Base-by-base conservation (phyloP, 441 rosid genomes). In the Gossypium laxum region DNA sequence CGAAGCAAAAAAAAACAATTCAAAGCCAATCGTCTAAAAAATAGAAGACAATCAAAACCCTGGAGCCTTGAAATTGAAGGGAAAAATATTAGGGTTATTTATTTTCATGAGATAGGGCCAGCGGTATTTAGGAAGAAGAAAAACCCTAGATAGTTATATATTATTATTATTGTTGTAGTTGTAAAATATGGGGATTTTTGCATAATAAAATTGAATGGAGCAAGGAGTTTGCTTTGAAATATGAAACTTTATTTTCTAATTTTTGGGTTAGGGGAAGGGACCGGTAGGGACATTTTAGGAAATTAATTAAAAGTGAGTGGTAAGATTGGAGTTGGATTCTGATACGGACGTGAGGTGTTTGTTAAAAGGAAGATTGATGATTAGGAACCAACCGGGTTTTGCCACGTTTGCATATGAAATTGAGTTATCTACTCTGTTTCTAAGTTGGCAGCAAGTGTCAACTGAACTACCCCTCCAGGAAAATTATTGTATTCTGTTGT, bases 21-120 rank as follows among this genome's bases (percentile, higher is more conserved):
- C 6, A 52, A 52, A 17, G 19, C 43, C 62, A 38, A 70, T 30
- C 32, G 12, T 5, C 68, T 47, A 71, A 60, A 14, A 51, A 28
- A 28, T 47, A 30, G n/a, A n/a, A 18, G 66, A 67, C 21, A 76
- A 59, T 67, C 43, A 48, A 64, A 69, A 66, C 70, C 68, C 71
- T 66, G 4, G 7, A 21, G 43, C 34, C 58, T 5, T 48, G n/a
- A 47, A 48, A 59, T 30, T 59, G 48, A 18, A 48, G 43, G n/a
- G 0, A 41, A 52, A 59, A 26, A 41, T 11, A 11, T 43, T 64
- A 5, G 21, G 50, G 32, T 12, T 15, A 60, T 43, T 68, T 68
- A 12, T 43, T 18, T 18, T n/a, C 3, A 1, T 12, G 30, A 5
- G 47, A 61, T 3, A 63, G 41, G n/a, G 21, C 19, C 21, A 14